These are phyloP conservation scores for Trichopus zeylanicus DNA, from an alignment of 116 monocot genomes.

Conservation along the genomic window DNA sequence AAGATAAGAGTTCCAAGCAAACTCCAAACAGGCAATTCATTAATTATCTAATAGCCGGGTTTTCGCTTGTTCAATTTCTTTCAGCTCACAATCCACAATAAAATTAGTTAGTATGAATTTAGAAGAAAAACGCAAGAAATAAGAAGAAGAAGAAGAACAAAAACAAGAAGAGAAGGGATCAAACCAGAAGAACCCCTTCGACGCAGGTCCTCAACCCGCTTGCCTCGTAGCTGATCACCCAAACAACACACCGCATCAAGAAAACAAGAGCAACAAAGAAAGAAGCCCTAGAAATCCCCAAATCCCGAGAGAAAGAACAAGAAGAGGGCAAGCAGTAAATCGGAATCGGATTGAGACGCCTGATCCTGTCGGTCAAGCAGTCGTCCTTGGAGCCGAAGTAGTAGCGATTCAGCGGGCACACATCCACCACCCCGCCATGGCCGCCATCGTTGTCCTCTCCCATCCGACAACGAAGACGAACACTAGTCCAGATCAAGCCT, in stretches of 20 bases:
- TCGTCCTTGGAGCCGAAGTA: slow-evolving; percentile 37
- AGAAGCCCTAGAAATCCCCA: no score
- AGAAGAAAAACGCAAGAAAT: not conserved
- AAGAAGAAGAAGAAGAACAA: not conserved
- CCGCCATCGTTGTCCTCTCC: slow-evolving; percentile 3
- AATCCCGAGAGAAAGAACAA: no score
- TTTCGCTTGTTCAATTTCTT: no score
- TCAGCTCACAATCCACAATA: no score
- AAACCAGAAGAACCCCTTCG: slow-evolving; percentile 43
- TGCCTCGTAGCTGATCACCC: slow-evolving; percentile 25
- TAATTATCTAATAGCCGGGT: no score
- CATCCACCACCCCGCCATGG: slow-evolving; percentile 20
- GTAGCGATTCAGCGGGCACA: slow-evolving; percentile 46
- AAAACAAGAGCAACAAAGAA: not conserved
- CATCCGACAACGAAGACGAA: not conserved
- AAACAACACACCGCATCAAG: not conserved
- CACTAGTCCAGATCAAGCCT: no score
- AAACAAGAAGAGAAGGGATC: slow-evolving; percentile 3
- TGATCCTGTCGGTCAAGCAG: slow-evolving; percentile 15
- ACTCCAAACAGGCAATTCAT: no score
- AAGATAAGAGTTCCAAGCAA: no score
- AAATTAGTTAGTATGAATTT: no score
- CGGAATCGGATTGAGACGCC: slow-evolving; percentile 29
- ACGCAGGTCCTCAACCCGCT: slow-evolving; percentile 50
- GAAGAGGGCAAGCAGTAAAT: not conserved